Evolutionary conservation across 306 rosid species (phyloP).

Genomic region (Oemleria cerasiformis): DNA sequence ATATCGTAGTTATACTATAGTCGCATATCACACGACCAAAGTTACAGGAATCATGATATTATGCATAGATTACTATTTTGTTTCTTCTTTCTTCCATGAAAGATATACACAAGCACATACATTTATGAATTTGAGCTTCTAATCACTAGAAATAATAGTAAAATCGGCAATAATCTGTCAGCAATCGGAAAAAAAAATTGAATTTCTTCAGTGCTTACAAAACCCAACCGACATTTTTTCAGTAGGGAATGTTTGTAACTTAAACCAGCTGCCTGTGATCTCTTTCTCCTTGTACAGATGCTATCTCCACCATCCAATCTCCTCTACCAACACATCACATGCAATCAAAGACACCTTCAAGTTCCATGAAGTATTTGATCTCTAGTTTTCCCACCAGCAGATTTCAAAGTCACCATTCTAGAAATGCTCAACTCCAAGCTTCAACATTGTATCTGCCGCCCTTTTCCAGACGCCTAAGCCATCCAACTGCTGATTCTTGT

Average conservation of each 20-base stretch:
- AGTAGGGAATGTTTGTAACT: background rate
- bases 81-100: too few species aligned
- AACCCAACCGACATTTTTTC: too few species aligned
- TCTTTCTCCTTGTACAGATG: background rate
- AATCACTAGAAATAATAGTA: too few species aligned
- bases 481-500: conserved; percentile 62
- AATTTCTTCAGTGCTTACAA: too few species aligned
- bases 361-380: background rate
- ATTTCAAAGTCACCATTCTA: conserved; percentile 18
- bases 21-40: too few species aligned
- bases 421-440: conserved; percentile 64
- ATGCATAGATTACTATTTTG: too few species aligned
- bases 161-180: too few species aligned
- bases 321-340: background rate
- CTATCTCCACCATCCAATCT: background rate
- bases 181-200: background rate
- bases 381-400: conserved; percentile 9
- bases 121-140: too few species aligned
- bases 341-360: background rate
- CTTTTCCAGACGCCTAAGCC: conserved; percentile 68
- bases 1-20: too few species aligned
- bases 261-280: background rate
- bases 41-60: too few species aligned
- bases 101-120: too few species aligned
- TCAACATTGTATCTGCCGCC: conserved; percentile 69